Evolutionary conservation across 306 rosid genomes (phyloP).

Genomic region (Pachyrhizus erosus): DNA sequence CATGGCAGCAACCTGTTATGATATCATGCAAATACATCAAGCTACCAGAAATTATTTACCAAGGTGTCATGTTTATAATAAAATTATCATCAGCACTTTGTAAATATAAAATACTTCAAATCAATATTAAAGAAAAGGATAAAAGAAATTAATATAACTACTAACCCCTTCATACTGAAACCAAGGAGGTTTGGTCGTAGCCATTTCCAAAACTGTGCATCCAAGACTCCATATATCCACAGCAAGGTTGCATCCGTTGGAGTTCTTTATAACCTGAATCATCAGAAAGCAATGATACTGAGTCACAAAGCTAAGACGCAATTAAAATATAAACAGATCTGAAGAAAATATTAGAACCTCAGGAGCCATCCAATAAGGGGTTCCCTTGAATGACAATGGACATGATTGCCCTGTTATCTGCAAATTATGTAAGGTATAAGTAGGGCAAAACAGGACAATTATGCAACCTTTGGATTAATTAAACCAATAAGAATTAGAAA

Average conservation of each 20-base stretch:
- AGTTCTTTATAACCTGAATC: constrained; percentile 83
- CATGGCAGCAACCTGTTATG: constrained; percentile 93
- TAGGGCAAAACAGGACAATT: constrained; percentile 41
- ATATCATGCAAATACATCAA: constrained; percentile 45
- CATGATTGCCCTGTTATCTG: constrained; percentile 92
- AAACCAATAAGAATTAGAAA: constrained; percentile 19
- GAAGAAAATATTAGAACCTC: constrained; percentile 66
- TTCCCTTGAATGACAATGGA: constrained; percentile 95
- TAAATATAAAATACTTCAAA: constrained; percentile 12
- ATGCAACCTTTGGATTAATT: constrained; percentile 30
- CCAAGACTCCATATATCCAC: constrained; percentile 99
- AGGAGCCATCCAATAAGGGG: constrained; percentile 99
- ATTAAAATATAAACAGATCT: constrained; percentile 18
- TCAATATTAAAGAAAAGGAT: not conserved
- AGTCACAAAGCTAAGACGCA: constrained; percentile 39
- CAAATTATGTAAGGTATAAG: constrained; percentile 46
- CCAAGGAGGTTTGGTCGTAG: constrained; percentile 99
- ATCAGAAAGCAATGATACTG: constrained; percentile 35
- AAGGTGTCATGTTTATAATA: constrained; percentile 26
- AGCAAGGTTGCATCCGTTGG: constrained; percentile 85
- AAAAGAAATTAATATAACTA: constrained; percentile 26
- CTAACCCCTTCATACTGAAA: constrained; percentile 98
- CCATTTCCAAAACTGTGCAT: constrained; percentile 99
- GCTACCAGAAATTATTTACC: constrained; percentile 32
- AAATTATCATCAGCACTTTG: not conserved